A percentile compares a stretch with the other conserved stretches of the same genome.
phyloP scores from a whole-genome alignment of 1,284 basidiomycete species.

The Malassezia cuniculi region DNA sequence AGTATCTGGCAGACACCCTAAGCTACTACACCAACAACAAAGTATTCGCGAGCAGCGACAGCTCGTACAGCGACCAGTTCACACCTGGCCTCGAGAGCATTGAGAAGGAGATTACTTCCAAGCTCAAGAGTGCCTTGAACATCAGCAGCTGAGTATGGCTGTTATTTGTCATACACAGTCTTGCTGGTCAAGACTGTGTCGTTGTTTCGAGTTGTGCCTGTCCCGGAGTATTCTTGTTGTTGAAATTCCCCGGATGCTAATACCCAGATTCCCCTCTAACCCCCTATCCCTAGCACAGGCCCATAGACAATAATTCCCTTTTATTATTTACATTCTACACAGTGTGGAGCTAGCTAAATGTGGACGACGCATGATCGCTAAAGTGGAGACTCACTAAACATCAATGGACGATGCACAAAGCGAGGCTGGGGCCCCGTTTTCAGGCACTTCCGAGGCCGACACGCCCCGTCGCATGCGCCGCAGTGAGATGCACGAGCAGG shows the following conservation, averaged over 20 bases:
- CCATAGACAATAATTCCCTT: too few relatives aligned
- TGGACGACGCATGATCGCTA: background rate
- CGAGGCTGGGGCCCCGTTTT: background rate
- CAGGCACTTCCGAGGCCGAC: constrained; percentile 7
- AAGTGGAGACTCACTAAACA: background rate
- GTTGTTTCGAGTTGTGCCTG: too few relatives aligned
- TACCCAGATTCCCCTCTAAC: too few relatives aligned
- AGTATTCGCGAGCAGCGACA: background rate
- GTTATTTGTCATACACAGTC: too few relatives aligned
- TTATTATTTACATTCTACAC: too few relatives aligned
- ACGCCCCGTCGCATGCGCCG: constrained; percentile 14
- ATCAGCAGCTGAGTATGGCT: too few relatives aligned
- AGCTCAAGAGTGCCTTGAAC: too few relatives aligned
- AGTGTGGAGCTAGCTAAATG: too few relatives aligned
- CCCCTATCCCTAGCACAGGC: too few relatives aligned
- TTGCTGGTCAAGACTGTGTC: too few relatives aligned
- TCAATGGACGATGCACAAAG: background rate
- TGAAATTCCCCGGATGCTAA: too few relatives aligned
- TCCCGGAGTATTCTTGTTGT: too few relatives aligned
- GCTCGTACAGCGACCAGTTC: constrained; percentile 7
- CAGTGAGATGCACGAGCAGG: constrained; percentile 23
- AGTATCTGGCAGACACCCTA: constrained; percentile 11
- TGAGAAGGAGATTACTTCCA: constrained; percentile 5
- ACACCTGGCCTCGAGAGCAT: background rate
- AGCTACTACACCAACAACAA: constrained; percentile 4